Evolutionary conservation across 2,329 filamentous ascomycete genomes (phyloP).

Genomic region (Aulographum hederae): DNA sequence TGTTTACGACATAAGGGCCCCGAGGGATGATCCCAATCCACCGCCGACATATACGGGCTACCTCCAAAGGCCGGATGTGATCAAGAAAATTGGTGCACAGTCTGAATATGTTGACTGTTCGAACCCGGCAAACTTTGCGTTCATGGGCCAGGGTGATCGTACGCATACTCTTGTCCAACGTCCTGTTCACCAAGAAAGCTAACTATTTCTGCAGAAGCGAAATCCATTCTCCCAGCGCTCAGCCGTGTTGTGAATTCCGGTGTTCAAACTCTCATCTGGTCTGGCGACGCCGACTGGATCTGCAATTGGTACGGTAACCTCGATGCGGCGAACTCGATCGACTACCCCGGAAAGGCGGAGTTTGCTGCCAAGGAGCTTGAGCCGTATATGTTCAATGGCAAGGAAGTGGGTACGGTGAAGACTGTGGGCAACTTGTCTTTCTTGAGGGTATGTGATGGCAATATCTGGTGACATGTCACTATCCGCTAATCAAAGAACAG

Average conservation of each 20-base stretch:
- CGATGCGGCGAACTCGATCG: constrained; percentile 22
- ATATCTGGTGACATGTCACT: too few relatives aligned
- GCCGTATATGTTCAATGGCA: constrained; percentile 31
- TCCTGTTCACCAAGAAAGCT: neutral
- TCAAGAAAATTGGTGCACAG: constrained; percentile 27
- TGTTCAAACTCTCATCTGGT: constrained; percentile 33
- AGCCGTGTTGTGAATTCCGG: constrained; percentile 30
- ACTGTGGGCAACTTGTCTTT: constrained; percentile 29
- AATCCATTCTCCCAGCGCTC: constrained; percentile 15
- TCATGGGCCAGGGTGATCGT: constrained; percentile 2
- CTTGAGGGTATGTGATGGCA: constrained; percentile 29
- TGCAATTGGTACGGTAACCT: constrained; percentile 36
- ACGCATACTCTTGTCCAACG: too few relatives aligned
- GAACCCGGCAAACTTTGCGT: constrained; percentile 4
- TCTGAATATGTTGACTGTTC: constrained; percentile 24
- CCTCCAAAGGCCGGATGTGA: constrained; percentile 17
- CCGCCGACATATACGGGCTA: constrained; percentile 24
- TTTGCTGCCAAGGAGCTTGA: constrained; percentile 21
- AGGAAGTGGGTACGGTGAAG: constrained; percentile 31
- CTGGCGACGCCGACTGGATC: constrained; percentile 39
- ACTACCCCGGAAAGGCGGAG: constrained; percentile 20
- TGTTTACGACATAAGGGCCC: constrained; percentile 28
- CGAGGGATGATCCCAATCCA: constrained; percentile 19
- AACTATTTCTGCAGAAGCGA: too few relatives aligned
- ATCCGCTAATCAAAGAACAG: too few relatives aligned